These are phyloP conservation scores for Aspergillus hancockii DNA, from an alignment of 495 filamentous ascomycete genomes.

Conservation along the genomic window DNA sequence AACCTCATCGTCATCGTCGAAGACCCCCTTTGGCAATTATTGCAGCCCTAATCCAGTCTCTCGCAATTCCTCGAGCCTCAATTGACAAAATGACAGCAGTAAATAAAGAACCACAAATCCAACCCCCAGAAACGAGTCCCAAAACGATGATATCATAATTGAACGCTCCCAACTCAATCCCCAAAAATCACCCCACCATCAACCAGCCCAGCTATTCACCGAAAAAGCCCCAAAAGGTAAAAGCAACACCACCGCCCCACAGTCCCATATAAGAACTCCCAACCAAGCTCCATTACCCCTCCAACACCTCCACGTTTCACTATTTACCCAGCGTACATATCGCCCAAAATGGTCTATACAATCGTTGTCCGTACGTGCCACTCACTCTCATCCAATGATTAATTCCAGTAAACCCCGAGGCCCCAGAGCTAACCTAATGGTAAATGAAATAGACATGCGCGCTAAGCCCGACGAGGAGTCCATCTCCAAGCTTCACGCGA, in stretches of 20 bases:
- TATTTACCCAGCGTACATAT: slow-evolving; percentile 25
- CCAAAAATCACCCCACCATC: background rate
- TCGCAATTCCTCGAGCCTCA: too few relatives aligned
- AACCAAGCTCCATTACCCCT: background rate
- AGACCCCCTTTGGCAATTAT: too few relatives aligned
- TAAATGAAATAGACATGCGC: slow-evolving; percentile 48
- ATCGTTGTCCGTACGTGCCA: slow-evolving; percentile 52
- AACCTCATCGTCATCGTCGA: too few relatives aligned
- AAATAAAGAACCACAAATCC: too few relatives aligned
- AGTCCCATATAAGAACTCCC: background rate
- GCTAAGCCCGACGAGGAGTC: slow-evolving; percentile 60
- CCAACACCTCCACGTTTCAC: background rate
- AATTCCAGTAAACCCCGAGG: background rate
- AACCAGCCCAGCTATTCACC: background rate
- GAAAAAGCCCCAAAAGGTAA: slow-evolving; percentile 4
- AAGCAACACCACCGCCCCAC: background rate
- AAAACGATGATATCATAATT: background rate
- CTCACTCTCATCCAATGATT: background rate
- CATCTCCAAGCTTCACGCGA: slow-evolving; percentile 63
- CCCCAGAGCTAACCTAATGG: background rate
- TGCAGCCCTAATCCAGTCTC: too few relatives aligned
- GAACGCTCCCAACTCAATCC: background rate
- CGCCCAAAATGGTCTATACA: slow-evolving; percentile 57
- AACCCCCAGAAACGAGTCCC: background rate
- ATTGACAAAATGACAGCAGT: too few relatives aligned